Evolutionary conservation across 805 yeast species (phyloP).

Genomic region (Saturnispora saitoi): DNA sequence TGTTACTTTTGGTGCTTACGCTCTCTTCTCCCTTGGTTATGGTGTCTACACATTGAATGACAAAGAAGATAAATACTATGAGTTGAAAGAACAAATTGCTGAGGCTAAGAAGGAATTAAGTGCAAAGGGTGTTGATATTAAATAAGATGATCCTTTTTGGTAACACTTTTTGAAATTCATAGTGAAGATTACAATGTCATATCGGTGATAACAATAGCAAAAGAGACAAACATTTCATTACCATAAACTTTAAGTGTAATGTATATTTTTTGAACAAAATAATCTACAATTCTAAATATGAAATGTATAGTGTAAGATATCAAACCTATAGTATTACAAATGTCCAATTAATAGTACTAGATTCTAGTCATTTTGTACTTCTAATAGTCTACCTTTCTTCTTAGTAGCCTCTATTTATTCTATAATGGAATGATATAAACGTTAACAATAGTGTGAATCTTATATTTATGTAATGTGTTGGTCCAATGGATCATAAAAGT

Average conservation of each 20-base stretch:
- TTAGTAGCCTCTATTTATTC: not conserved
- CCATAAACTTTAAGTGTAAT: not conserved
- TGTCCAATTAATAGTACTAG: no score
- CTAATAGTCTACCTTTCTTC: not conserved
- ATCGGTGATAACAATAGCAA: no score
- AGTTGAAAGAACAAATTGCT: conserved; percentile 48
- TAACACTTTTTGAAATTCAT: not conserved
- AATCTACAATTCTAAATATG: not conserved
- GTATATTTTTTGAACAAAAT: not conserved
- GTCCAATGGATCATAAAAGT: not conserved
- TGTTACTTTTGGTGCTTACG: conserved; percentile 60
- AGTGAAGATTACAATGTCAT: not conserved
- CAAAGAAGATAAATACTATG: conserved; percentile 58
- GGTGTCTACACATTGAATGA: conserved; percentile 64
- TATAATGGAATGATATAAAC: not conserved
- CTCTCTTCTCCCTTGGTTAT: conserved; percentile 59
- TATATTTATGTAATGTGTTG: not conserved
- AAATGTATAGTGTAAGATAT: not conserved
- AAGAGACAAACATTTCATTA: no score
- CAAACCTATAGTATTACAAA: not conserved
- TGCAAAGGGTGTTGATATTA: conserved; percentile 41
- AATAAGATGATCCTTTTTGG: not conserved
- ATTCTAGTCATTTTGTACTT: no score
- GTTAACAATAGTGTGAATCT: not conserved
- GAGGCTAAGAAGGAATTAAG: conserved; percentile 55